Conservation (phyloP, 2,329 filamentous ascomycete species). For the Penicillium glabrum region DNA sequence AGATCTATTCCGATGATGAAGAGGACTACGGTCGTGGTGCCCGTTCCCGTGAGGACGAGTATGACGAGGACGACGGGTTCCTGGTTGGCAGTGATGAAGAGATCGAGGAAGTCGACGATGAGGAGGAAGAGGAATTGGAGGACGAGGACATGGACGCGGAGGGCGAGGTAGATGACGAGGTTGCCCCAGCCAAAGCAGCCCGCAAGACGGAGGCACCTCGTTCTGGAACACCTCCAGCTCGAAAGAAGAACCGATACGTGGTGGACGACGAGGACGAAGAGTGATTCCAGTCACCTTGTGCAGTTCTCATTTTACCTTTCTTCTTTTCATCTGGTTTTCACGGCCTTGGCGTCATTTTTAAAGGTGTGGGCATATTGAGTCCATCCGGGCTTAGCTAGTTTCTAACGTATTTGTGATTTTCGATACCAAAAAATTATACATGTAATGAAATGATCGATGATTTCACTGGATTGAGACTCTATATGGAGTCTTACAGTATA, state of each 20-base stretch:
- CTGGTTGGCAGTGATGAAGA: slow-evolving; percentile 57
- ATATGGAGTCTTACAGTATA: neutral
- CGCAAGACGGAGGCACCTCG: slow-evolving; percentile 25
- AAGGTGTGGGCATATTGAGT: neutral
- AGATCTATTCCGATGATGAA: slow-evolving; percentile 52
- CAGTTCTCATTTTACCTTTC: neutral
- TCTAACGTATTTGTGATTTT: neutral
- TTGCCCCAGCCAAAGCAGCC: slow-evolving; percentile 26
- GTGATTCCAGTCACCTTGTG: slow-evolving; percentile 16
- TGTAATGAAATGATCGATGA: slow-evolving; percentile 22
- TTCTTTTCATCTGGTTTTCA: neutral
- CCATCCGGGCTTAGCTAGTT: neutral
- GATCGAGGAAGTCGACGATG: slow-evolving; percentile 45
- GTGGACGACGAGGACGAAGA: slow-evolving; percentile 50
- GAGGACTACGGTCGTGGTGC: slow-evolving; percentile 47
- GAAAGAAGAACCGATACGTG: slow-evolving; percentile 50
- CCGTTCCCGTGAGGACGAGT: slow-evolving; percentile 70
- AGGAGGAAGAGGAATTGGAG: slow-evolving; percentile 44
- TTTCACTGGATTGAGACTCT: neutral
- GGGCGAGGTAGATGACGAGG: slow-evolving; percentile 41
- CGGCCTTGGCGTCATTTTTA: neutral
- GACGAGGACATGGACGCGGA: slow-evolving; percentile 49
- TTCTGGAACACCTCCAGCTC: slow-evolving; percentile 36
- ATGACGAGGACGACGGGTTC: slow-evolving; percentile 80
- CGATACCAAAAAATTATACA: slow-evolving; percentile 13